Evolutionary conservation across 169 alveolate species (phyloP).

Genomic region (Condylostoma magnum): DNA sequence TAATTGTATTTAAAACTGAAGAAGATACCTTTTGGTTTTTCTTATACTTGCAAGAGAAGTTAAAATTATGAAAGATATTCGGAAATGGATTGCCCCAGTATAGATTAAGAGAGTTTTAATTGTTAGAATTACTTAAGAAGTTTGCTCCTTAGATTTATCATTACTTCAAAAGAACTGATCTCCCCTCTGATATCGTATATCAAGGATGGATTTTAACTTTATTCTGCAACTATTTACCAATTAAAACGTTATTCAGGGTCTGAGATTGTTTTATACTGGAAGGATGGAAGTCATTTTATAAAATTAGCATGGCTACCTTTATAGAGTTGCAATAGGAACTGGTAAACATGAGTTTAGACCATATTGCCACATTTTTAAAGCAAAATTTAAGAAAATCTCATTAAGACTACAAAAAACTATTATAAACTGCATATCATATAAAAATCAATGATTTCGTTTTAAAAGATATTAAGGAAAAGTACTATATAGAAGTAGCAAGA

Average conservation of each 20-base stretch:
- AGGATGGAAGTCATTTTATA: slow-evolving; percentile 49
- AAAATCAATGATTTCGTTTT: no score
- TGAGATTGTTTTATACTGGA: slow-evolving; percentile 45
- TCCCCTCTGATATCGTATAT: slow-evolving; percentile 50
- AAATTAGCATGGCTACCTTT: slow-evolving; percentile 44
- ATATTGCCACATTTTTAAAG: slow-evolving; percentile 37
- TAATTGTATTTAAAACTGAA: slow-evolving; percentile 43
- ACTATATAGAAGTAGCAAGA: no score
- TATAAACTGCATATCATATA: slow-evolving; percentile 11
- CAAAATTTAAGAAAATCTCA: slow-evolving; percentile 36
- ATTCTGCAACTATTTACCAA: slow-evolving; percentile 46
- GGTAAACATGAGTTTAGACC: slow-evolving; percentile 46
- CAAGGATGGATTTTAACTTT: slow-evolving; percentile 60
- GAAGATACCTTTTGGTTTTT: slow-evolving; percentile 51
- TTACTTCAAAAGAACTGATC: slow-evolving; percentile 41
- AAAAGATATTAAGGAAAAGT: no score
- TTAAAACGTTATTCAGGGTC: slow-evolving; percentile 38
- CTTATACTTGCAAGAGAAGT: slow-evolving; percentile 29
- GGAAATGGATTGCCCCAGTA: slow-evolving; percentile 58
- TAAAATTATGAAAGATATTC: slow-evolving; percentile 34
- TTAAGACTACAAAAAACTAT: slow-evolving; percentile 24
- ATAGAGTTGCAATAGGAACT: slow-evolving; percentile 26
- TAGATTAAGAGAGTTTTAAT: slow-evolving; percentile 38
- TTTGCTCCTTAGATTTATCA: slow-evolving; percentile 34
- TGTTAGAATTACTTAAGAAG: slow-evolving; percentile 34